A percentile compares a stretch with the other conserved stretches of the same genome.
Evolutionary conservation across 2,329 filamentous ascomycete genomes (phyloP).

Genomic region (Fusarium sp.): DNA sequence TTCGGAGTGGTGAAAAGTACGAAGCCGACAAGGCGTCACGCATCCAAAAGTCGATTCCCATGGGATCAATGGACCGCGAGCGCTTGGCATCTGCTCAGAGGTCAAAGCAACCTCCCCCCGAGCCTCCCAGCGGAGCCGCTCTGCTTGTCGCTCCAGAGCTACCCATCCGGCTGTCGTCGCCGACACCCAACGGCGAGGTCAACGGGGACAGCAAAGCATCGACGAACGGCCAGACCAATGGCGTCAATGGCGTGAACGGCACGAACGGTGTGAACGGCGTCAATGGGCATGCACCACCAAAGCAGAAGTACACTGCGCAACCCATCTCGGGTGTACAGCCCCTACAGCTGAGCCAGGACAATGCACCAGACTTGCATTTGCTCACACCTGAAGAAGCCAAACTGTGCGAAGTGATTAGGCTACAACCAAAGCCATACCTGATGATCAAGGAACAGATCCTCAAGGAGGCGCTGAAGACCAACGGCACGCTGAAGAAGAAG

Average conservation of each 20-base stretch:
- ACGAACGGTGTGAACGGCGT: conserved; percentile 55
- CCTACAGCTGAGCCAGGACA: conserved; percentile 78
- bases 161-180: conserved; percentile 66
- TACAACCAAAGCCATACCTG: conserved; percentile 94
- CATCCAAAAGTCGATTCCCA: conserved; percentile 75
- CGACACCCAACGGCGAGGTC: conserved; percentile 48
- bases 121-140: conserved; percentile 80
- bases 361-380: conserved; percentile 84
- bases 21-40: conserved; percentile 87
- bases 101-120: conserved; percentile 73
- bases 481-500: conserved; percentile 93
- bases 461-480: conserved; percentile 89
- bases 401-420: conserved; percentile 83
- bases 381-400: conserved; percentile 86
- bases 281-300: conserved; percentile 53
- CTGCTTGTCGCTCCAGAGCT: conserved; percentile 84
- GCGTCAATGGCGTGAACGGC: conserved; percentile 61
- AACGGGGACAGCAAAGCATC: conserved; percentile 66
- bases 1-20: conserved; percentile 90
- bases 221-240: conserved; percentile 65
- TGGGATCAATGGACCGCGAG: conserved; percentile 87
- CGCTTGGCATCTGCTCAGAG: conserved; percentile 78
- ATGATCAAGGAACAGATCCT: conserved; percentile 95
- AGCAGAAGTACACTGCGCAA: conserved; percentile 65
- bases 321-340: conserved; percentile 72